A percentile compares a stretch with the other conserved stretches of the same genome.
These are phyloP conservation scores for Limtongia smithiae DNA, from an alignment of 805 yeast species.

Conservation along the genomic window DNA sequence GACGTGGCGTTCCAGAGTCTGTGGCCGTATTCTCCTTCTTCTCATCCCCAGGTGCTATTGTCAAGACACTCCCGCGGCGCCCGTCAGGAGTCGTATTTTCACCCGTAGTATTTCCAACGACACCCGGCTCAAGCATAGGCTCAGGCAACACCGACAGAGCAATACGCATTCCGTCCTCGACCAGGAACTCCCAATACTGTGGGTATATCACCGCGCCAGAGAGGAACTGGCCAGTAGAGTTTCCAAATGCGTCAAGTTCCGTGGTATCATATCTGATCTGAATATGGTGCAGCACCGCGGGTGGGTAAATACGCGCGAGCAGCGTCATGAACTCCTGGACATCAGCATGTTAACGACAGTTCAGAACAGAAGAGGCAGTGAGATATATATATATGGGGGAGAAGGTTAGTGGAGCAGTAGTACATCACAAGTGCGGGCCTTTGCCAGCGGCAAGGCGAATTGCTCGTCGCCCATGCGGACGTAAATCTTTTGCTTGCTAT, in stretches of 20 bases:
- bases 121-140: no score
- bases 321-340: slow-evolving; percentile 16
- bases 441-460: slow-evolving; percentile 11
- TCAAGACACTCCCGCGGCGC: no score
- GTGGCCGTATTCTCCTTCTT: slow-evolving; percentile 2
- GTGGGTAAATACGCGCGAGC: slow-evolving; percentile 15
- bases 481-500: slow-evolving; percentile 4
- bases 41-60: no score
- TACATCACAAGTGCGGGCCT: slow-evolving; percentile 9
- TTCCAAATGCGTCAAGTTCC: slow-evolving; percentile 20
- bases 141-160: slow-evolving; percentile 17
- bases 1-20: not conserved
- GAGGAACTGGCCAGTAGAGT: slow-evolving; percentile 17
- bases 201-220: slow-evolving; percentile 28
- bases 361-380: not conserved
- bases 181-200: slow-evolving; percentile 28
- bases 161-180: slow-evolving; percentile 27
- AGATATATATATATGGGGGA: not conserved
- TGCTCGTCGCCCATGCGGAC: slow-evolving; percentile 13
- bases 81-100: no score
- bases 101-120: no score
- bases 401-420: not conserved
- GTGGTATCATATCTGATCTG: slow-evolving; percentile 28
- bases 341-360: not conserved
- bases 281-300: slow-evolving; percentile 20